Evolutionary conservation across 345 rosid genomes (phyloP).

Genomic region (Dipteronia sinensis): DNA sequence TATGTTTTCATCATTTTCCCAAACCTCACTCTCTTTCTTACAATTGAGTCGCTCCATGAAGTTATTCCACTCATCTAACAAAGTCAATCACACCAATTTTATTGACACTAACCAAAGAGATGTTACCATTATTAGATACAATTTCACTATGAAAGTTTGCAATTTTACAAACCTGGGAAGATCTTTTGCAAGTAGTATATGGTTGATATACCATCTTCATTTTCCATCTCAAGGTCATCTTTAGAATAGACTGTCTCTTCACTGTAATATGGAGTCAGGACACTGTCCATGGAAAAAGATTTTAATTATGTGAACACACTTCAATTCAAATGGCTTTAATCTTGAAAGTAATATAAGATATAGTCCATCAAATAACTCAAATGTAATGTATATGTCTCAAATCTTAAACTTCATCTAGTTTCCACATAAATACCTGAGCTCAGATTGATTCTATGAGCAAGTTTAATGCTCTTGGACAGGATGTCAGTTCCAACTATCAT

Average conservation of each 20-base stretch:
- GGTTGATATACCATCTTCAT: conserved; percentile 96
- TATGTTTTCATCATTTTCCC: conserved; percentile 91
- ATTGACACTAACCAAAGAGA: conserved; percentile 16
- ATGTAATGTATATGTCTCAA: background rate
- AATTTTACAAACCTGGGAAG: conserved; percentile 64
- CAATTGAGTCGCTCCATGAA: conserved; percentile 86
- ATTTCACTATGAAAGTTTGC: conserved; percentile 11
- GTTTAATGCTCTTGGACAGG: background rate
- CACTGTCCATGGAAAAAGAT: conserved; percentile 52
- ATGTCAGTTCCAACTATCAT: conserved; percentile 6
- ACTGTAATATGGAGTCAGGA: conserved; percentile 94
- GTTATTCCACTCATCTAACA: conserved; percentile 94
- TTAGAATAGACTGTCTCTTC: conserved; percentile 95
- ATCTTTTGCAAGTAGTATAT: conserved; percentile 96
- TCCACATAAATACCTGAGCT: background rate
- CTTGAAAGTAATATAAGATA: background rate
- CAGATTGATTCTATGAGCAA: background rate
- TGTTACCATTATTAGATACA: conserved; percentile 4
- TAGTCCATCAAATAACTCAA: conserved; percentile 12
- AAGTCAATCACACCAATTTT: conserved; percentile 14
- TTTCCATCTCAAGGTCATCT: conserved; percentile 88
- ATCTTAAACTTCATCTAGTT: background rate
- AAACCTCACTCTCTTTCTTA: conserved; percentile 64
- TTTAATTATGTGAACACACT: conserved; percentile 1
- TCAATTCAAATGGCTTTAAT: conserved; percentile 4